Percentiles rank a stretch among this genome's conserved stretches.
These are phyloP conservation scores for Tetradesmus lagerheimii DNA, from an alignment of 139 green algal species.

Conservation along the genomic window DNA sequence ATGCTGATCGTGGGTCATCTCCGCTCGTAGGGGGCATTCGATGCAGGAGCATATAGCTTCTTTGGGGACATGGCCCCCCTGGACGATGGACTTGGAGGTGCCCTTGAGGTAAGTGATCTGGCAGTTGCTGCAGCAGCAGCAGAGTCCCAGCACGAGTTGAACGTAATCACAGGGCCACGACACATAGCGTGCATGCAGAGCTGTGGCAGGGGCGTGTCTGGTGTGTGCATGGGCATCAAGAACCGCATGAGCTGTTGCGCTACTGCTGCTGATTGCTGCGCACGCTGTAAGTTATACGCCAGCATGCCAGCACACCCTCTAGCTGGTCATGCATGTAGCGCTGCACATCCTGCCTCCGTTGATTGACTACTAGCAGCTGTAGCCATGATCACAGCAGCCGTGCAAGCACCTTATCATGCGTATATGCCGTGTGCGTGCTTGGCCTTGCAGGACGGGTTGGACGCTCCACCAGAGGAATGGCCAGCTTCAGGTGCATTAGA, in stretches of 20 bases:
- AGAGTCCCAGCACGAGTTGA: neutral
- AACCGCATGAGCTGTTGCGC: neutral
- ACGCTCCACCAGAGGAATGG: conserved; percentile 76
- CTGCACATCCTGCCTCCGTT: neutral
- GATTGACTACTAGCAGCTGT: neutral
- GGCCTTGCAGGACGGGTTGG: conserved; percentile 76
- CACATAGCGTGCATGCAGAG: neutral
- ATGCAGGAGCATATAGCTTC: conserved; percentile 75
- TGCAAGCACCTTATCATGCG: neutral
- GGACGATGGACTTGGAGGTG: conserved; percentile 62
- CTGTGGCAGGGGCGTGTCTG: too few relatives aligned
- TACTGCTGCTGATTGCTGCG: neutral
- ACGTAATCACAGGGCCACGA: neutral
- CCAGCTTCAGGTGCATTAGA: conserved; percentile 18
- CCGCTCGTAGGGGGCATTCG: conserved; percentile 46
- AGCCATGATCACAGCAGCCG: too few relatives aligned
- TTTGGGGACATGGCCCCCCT: conserved; percentile 70
- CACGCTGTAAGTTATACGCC: too few relatives aligned
- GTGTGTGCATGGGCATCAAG: neutral
- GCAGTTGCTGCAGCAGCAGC: neutral
- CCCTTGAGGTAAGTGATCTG: conserved; percentile 63
- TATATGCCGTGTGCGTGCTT: neutral
- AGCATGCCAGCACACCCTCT: too few relatives aligned
- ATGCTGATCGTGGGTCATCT: neutral
- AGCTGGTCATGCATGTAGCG: neutral